Base-by-base conservation (phyloP, 106 monocot species). In the Cymbidium sinense region DNA sequence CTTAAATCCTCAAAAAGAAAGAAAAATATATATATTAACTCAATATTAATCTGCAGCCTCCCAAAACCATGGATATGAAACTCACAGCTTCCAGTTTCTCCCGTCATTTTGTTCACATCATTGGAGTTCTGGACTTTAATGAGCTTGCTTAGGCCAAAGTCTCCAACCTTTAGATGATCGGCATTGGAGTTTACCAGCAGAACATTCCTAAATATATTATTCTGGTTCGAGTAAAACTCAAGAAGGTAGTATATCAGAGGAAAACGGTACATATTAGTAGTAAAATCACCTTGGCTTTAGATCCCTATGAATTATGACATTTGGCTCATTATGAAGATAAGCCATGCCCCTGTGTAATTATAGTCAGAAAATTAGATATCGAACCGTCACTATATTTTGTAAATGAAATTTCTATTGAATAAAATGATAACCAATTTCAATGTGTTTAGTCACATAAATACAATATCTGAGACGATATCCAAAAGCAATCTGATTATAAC, bases 41-140 rank as follows among this genome's bases (percentile, higher is more conserved):
- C 10, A 1, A 37, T 74, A 34, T 13, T 28, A 25, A 30, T 74
- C 51, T 43, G 8, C 61, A 79, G 44, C 67, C 31, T 13, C 67
- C 17, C 31, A 67, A 67, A 67, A 15, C 81, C 34, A 50, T 43
- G 28, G 76, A 74, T 44, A 36, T 83, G 37, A 12, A 10, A 89
- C 96, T 88, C 77, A 98, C 94, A 99, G 81, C 98, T 99, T 86
- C 98, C 98, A 43, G 98, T 99, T 85, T 99, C 98, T 71, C 98
- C 98, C 20, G 98, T 99, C 91, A 99, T 87, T 80, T 99, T 99
- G 82, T 99, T 94, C 3, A 99, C 92, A 64, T 95, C 92, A 79
- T 92, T 90, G 47, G 98, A 81, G 44, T 95, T 85, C 77, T 99
- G 89, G 8, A 89, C 92, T 89, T 70, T 99, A 15, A 99, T 92